Base-by-base conservation (phyloP, 1,284 basidiomycete genomes). In the Rhodofomes roseus region DNA sequence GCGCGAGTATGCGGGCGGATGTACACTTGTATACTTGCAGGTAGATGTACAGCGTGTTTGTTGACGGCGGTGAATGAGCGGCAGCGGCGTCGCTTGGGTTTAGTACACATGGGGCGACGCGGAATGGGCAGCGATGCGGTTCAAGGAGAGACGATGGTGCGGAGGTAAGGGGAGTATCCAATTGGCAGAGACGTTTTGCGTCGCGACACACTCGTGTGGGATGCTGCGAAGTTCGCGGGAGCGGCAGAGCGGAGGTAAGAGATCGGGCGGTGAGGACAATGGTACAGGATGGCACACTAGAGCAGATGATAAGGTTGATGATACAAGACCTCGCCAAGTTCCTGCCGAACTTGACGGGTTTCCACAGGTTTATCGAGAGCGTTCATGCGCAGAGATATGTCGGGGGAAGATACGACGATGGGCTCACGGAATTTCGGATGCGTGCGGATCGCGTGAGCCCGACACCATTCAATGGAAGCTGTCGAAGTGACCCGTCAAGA, bases 401-500 rank as follows among this genome's bases (percentile, higher is more conserved):
- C n/a, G 29, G 25, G 46, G 25, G 22, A 48, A 48, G 25, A n/a
- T 23, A 48, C 7, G 23, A 20, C 14, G 23, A 46, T 23, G 46
- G 25, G 46, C 12, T 48, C 46, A 48, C 46, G 12, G 18, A 8
- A 14, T 6, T 9, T 39, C 12, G 14, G 4, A 6, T 14, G 37
- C 37, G 37, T 16, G 14, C 16, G 37, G 37, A 27, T 27, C 11
- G 7, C 23, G 11, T 11, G n/a, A 46, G 23, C 43, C 14, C 46
- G 14, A 29, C 11, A 39, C 53, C 53, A 41, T 34, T 62, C 63
- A 87, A 72, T 89, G 89, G 77, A 92, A 92, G 43, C 90, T 86
- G 68, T 92, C 89, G 65, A 92, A 92, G 66, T 92, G 90, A 11
- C 89, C 89, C 76, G 89, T 92, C 62, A 92, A 79, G 60, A 92